Base-by-base conservation (phyloP, 495 filamentous ascomycete genomes). In the Penicillium maclennaniae region DNA sequence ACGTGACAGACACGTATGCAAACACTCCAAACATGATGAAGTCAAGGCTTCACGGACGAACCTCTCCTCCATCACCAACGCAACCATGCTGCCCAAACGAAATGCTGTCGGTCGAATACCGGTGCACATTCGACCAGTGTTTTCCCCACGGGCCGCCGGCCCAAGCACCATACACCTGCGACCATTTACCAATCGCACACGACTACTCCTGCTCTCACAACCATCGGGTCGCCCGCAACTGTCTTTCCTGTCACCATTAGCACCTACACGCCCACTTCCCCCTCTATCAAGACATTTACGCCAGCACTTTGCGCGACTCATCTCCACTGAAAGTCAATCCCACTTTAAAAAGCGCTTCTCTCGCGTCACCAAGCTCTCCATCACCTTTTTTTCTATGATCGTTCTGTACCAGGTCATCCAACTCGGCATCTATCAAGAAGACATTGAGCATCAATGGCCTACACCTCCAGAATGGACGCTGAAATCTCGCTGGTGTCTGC, bases 391-490 rank as follows among this genome's bases (percentile, higher is more conserved):
- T 70, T 69, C 79, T 17, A 79, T 80, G 41, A 61, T 79, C 2
- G 65, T 78, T 15, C 69, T 84, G 25, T 62, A 82, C 43, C 59
- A 78, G 15, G 67, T 85, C 0, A 74, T 79, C 41, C 76, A 76
- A 53, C 72, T 81, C 43, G 84, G 81, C 23, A 50, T 88, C 26
- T 75, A 83, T 58, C 81, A 88, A 53, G 87, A 91, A 64, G 71
- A 77, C 47, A 77, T 89, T 31, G 89, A 95, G 66, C 79, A 87
- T 45, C 73, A 74, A 59, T 90, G 84, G 69, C 88, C 88, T 1
- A 85, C 86, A 0, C 88, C 89, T 1, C 73, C 75, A 36, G 88
- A 91, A 72, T 95, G 89, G 89, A 72, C 65, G 5, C 87, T 77
- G 73, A 61, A 75, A 28, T 84, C 80, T 17, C 77, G 87, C 15